Evolutionary conservation across 129 eudicot genomes (phyloP), one percentile per base, ranked within the genome.

Genomic region (Flaveria brownii): DNA sequence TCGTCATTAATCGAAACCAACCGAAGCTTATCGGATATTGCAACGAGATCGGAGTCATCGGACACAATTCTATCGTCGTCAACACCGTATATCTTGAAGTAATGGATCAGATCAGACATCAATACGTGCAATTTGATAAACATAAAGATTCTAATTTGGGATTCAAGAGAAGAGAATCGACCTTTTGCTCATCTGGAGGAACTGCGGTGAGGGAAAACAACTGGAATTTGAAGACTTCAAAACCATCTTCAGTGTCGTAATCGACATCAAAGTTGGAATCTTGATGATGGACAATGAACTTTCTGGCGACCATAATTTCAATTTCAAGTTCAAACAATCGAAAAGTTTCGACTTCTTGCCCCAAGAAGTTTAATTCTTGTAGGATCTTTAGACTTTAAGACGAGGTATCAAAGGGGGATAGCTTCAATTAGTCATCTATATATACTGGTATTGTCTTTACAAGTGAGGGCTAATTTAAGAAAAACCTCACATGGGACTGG

Each of bases 181-280:
- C 98, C 92, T 93, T 88, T 72, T 93, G 98, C 7, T 88, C 80
- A 66, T 93, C 97, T 2, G 98, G 98, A 63, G 90, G 96, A 36
- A 93, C 71, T 36, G 88, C 84, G 14, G 97, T 90, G 75, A 92
- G 90, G 23, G 98, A 92, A 82, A 86, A 92, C 22, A 92, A 82
- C 90, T 92, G 98, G 81, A 90, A 88, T 63, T 79, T 68, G 87
- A 88, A 46, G 88, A 93, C 98, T 75, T 93, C 91, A 18, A 93
- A 68, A 68, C 98, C 96, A 64, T 93, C 96, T 46, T 88, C 89
- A 22, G 97, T 81, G 54, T 93, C 97, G 78, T 93, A 93, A 18
- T 93, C 97, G 70, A 93, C 70, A 68, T 90, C 87, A 78, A 90
- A 90, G 68, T 77, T 67, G 41, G 97, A 88, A 77, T 74, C 80